Conservation (phyloP, 768 basidiomycete species). For the Boletus pseudo-olivaceus region DNA sequence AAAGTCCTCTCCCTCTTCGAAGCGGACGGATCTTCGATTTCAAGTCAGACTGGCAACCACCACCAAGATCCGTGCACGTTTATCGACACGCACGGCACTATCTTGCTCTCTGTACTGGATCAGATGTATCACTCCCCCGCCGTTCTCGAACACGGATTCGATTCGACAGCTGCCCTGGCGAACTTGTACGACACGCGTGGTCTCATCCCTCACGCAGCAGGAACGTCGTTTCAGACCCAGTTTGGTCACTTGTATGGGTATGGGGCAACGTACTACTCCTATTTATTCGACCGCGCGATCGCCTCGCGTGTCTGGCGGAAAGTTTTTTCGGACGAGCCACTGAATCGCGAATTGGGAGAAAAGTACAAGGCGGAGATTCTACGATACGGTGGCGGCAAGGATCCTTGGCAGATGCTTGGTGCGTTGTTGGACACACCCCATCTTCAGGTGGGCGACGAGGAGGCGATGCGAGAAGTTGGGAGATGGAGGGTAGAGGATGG, state of each 20-base stretch:
- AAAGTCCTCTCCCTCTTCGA: conserved; percentile 79
- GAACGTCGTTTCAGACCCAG: conserved; percentile 92
- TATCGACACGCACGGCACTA: conserved; percentile 90
- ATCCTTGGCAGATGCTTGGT: conserved; percentile 93
- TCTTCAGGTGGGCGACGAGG: conserved; percentile 67
- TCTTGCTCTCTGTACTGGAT: conserved; percentile 84
- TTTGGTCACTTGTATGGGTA: conserved; percentile 96
- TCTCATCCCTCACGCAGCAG: conserved; percentile 76
- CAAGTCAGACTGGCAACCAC: conserved; percentile 55
- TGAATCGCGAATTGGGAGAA: conserved; percentile 75
- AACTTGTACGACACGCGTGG: conserved; percentile 65
- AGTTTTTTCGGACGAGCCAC: conserved; percentile 65
- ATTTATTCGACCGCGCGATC: conserved; percentile 94
- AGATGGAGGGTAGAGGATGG: conserved; percentile 84
- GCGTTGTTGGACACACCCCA: conserved; percentile 59
- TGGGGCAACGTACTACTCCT: conserved; percentile 97
- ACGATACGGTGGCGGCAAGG: conserved; percentile 80
- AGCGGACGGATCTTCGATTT: conserved; percentile 41
- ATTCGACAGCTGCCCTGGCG: conserved; percentile 67
- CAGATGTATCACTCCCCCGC: conserved; percentile 83
- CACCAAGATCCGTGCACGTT: conserved; percentile 73
- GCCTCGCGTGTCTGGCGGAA: conserved; percentile 86
- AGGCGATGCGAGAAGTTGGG: conserved; percentile 89
- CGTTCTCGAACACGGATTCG: conserved; percentile 53
- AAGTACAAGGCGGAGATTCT: conserved; percentile 75